These are phyloP conservation scores for Aspergillus ochraceoroseus DNA, from an alignment of 2,329 filamentous ascomycete genomes.

Conservation along the genomic window DNA sequence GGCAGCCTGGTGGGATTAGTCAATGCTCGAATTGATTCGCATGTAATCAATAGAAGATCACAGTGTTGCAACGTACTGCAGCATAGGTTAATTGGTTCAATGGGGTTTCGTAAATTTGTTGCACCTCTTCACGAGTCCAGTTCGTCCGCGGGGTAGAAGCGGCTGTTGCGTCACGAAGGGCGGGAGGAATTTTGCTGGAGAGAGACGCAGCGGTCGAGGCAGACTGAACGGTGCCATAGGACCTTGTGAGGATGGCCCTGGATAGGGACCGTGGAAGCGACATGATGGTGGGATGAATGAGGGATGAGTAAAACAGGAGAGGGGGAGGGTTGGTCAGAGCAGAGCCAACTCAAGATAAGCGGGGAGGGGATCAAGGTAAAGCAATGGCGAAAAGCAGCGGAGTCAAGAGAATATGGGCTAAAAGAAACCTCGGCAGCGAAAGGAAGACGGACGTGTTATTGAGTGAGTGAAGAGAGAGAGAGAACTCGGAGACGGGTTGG, in stretches of 20 bases:
- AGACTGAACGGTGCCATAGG: slow-evolving; percentile 41
- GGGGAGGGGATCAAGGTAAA: too few species aligned
- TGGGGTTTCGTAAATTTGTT: slow-evolving; percentile 74
- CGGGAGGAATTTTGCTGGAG: slow-evolving; percentile 30
- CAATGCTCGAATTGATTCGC: neutral
- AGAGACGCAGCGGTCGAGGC: slow-evolving; percentile 31
- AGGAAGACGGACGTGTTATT: too few species aligned
- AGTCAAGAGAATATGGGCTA: too few species aligned
- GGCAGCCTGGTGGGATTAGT: slow-evolving; percentile 52
- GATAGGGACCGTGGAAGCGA: slow-evolving; percentile 30
- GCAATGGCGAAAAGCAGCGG: too few species aligned
- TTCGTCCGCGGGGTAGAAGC: slow-evolving; percentile 56
- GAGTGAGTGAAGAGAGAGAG: too few species aligned
- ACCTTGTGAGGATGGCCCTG: slow-evolving; percentile 28
- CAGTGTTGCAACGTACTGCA: slow-evolving; percentile 64
- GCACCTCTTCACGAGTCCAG: slow-evolving; percentile 79
- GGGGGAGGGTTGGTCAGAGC: too few species aligned
- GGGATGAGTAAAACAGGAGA: neutral
- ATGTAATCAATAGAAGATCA: too few species aligned
- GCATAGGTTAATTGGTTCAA: slow-evolving; percentile 73
- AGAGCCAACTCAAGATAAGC: too few species aligned
- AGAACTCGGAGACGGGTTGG: too few species aligned
- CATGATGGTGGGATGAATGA: slow-evolving; percentile 19
- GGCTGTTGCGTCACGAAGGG: slow-evolving; percentile 35
- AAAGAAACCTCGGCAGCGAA: too few species aligned